Percentiles rank a stretch among this genome's conserved stretches.
Conservation (phyloP, 768 basidiomycete species). For the Mycena sanguinolenta region DNA sequence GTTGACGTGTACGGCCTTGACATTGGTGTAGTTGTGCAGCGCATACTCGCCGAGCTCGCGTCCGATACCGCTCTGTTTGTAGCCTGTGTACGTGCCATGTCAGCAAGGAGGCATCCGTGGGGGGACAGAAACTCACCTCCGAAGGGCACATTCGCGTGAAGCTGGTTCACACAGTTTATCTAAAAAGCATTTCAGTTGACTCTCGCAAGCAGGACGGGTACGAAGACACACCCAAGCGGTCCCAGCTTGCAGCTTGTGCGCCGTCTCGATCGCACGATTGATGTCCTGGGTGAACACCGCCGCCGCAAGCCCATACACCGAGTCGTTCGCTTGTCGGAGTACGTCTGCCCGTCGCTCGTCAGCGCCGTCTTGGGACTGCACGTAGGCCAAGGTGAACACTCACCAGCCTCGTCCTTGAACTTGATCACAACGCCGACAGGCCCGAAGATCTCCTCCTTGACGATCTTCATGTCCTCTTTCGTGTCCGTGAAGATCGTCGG, state of each 20-base stretch:
- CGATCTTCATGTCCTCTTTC: conserved; percentile 80
- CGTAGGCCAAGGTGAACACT: too few relatives aligned
- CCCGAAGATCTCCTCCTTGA: conserved; percentile 83
- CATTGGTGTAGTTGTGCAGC: conserved; percentile 56
- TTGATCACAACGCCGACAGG: conserved; percentile 86
- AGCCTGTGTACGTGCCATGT: conserved; percentile 47
- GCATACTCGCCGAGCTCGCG: conserved; percentile 79
- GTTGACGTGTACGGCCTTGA: too few relatives aligned
- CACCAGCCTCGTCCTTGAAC: conserved; percentile 56
- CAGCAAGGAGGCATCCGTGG: neutral
- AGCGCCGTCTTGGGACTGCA: neutral
- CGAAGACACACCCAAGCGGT: too few relatives aligned
- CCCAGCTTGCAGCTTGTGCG: conserved; percentile 77
- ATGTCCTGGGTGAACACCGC: conserved; percentile 82
- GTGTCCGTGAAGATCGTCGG: conserved; percentile 75
- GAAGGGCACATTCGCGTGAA: conserved; percentile 33
- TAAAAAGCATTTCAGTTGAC: neutral
- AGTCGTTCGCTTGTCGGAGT: conserved; percentile 78
- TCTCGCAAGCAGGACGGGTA: neutral
- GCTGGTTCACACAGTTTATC: conserved; percentile 47
- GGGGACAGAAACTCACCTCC: neutral
- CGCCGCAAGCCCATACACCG: too few relatives aligned
- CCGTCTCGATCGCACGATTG: conserved; percentile 71
- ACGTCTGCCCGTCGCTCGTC: conserved; percentile 50
- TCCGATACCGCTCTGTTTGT: conserved; percentile 81